Base-by-base conservation (phyloP, 352 stramenopile genomes). In the Detonula confervacea region DNA sequence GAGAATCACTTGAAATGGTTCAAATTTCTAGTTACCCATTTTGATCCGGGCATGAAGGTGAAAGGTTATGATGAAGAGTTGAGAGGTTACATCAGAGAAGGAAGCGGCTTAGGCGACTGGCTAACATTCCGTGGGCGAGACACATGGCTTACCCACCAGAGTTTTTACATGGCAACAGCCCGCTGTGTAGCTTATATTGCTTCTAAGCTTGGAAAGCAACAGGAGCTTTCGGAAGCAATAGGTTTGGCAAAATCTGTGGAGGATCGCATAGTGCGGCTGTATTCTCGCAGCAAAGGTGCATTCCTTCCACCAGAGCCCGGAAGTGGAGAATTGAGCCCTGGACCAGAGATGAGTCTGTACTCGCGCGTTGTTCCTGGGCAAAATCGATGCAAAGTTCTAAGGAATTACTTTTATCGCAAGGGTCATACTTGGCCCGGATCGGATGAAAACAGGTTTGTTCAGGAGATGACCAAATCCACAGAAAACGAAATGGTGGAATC, bases 81-180 rank as follows among this genome's bases (percentile, higher is more conserved):
- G 35, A 70, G 69, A 24, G 72, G 66, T 29, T 86, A 86, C 44
- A 44, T 49, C 1, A 78, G 72, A 56, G 67, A 77, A 20, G 72
- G 72, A 6, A 77, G 62, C 47, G 80, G 80, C 18, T 44, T 87
- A 24, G 80, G 80, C 18, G 80, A 87, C 55, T 87, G 80, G 80
- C 63, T 87, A 18, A 56, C 65, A 0, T 65, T 84, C 25, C 56
- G 70, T 14, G 67, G 62, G 18, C 46, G 73, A 14, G 73, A 81
- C 60, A 81, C 73, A n/a, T 86, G 71, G 71, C 67, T 86, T 3
- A 79, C 66, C 1, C 78, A 86, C 47, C 35, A 81, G 29, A 66
- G 65, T 20, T 86, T 86, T 22, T 86, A 86, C 56, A 86, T 86
- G 78, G 78, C 78, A 35, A 68, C 68, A 22, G 78, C 78, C 30